Evolutionary conservation across 352 stramenopile species (phyloP), one percentile per base, ranked within the genome.

Genomic region (Pythium guiyangense): DNA sequence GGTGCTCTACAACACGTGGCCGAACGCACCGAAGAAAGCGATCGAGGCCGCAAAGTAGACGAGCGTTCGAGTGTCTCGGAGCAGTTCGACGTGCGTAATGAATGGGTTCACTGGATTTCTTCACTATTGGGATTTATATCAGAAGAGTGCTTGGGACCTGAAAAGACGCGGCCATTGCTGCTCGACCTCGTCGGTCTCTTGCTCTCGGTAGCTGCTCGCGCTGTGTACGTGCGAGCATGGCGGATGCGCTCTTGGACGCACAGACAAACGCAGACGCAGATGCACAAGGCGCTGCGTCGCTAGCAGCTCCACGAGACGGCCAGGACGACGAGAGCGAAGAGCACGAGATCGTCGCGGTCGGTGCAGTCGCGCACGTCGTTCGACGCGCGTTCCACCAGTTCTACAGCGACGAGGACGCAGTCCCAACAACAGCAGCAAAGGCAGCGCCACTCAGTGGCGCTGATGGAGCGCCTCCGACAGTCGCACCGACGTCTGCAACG

Each of bases 1-100:
- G 11, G 80, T 96, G 59, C 75, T 96, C 47, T 92, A 91, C 75
- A 94, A 92, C 60, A 73, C 73, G 63, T 94, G 85, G 85, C 80
- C 79, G 6, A 84, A 48, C 37, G 73, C 55, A 25, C 62, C 69
- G 1, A 47, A 51, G 37, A 60, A 69, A 20, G 42, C 54, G 12
- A 64, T 60, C 15, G 59, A 44, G 3, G 45, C 54, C 4, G 37
- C 57, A 17, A 66, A 57, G 47, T 22, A 22, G 22, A 22, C 22
- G 22, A 22, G 22, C 22, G 22, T 22, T 22, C 22, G 22, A 22
- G 22, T 22, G 22, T 22, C 22, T 22, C 22, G 22, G 22, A 22
- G 22, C 22, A 22, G 22, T 1, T 22, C 22, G 0, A 37, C 31
- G 10, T 37, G 31, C 31, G 31, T 37, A 37, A 37, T 37, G 31